A percentile compares a stretch with the other conserved stretches of the same genome.
These are phyloP conservation scores for Phytophthora brassicae DNA, from an alignment of 352 stramenopile genomes.

Conservation along the genomic window DNA sequence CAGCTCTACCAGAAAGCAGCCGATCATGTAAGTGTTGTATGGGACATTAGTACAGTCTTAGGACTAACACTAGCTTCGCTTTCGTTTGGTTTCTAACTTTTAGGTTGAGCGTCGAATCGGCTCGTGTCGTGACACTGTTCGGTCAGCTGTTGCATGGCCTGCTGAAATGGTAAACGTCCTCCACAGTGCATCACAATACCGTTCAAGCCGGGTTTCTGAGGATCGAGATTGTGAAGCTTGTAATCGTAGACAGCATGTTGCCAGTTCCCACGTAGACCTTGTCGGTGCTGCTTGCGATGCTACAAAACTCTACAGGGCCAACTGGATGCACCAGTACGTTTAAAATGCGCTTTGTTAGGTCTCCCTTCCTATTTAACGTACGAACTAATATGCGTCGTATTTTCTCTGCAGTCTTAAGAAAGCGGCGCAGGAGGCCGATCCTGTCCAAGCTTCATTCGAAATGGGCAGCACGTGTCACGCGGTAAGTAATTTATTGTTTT, in stretches of 20 bases:
- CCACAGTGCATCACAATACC: constrained; percentile 41
- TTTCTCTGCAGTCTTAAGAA: constrained; percentile 39
- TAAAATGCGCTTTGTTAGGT: neutral
- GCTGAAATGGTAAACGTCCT: constrained; percentile 66
- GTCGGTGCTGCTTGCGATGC: constrained; percentile 64
- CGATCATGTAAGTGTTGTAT: constrained; percentile 52
- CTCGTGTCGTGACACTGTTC: constrained; percentile 66
- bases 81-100: neutral
- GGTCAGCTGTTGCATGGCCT: constrained; percentile 69
- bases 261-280: constrained; percentile 58
- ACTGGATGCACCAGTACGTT: constrained; percentile 66
- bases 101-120: constrained; percentile 79
- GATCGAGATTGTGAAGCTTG: constrained; percentile 73
- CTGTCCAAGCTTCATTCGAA: constrained; percentile 48
- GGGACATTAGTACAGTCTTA: neutral
- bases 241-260: constrained; percentile 67
- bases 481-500: constrained; percentile 34
- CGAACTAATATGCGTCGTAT: neutral
- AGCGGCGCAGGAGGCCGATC: constrained; percentile 29
- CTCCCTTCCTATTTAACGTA: neutral
- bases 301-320: constrained; percentile 58
- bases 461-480: constrained; percentile 81
- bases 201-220: constrained; percentile 30
- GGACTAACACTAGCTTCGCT: neutral
- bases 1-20: constrained; percentile 56